Evolutionary conservation across 495 filamentous ascomycete genomes (phyloP).

Genomic region (Friedmanniomyces simplex): DNA sequence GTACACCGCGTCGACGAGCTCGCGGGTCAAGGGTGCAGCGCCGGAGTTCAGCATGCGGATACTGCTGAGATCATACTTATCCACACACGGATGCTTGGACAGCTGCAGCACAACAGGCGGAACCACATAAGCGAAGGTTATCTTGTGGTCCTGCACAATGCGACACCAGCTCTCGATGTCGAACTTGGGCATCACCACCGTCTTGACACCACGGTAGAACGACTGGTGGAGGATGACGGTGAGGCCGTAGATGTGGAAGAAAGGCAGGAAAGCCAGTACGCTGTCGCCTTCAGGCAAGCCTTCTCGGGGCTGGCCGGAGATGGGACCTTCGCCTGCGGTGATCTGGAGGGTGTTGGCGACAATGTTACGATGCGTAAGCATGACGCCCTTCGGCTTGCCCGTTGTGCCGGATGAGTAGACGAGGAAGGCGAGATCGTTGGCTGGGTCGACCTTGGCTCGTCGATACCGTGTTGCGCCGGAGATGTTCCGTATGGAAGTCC

Average conservation of each 20-base stretch:
- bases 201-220: constrained; percentile 21
- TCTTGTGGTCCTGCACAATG: constrained; percentile 6
- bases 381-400: constrained; percentile 35
- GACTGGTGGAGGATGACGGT: constrained; percentile 24
- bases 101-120: constrained; percentile 35
- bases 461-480: constrained; percentile 40
- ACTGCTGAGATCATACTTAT: constrained; percentile 28
- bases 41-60: constrained; percentile 33
- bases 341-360: constrained; percentile 54
- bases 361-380: constrained; percentile 34
- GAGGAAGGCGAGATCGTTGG: constrained; percentile 53
- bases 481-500: constrained; percentile 56
- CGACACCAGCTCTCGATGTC: constrained; percentile 15
- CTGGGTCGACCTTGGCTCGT: constrained; percentile 41
- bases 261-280: constrained; percentile 33
- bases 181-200: constrained; percentile 28
- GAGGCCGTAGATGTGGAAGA: constrained; percentile 40
- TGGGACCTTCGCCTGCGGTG: constrained; percentile 28
- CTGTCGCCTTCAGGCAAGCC: constrained; percentile 10
- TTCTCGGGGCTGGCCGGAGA: constrained; percentile 30
- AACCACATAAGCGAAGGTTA: constrained; percentile 33
- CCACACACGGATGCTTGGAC: constrained; percentile 31
- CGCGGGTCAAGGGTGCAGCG: constrained; percentile 31
- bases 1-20: constrained; percentile 33
- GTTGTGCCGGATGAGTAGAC: constrained; percentile 45